Conservation (phyloP, 805 yeast species). For the Spathaspora gorwiae region DNA sequence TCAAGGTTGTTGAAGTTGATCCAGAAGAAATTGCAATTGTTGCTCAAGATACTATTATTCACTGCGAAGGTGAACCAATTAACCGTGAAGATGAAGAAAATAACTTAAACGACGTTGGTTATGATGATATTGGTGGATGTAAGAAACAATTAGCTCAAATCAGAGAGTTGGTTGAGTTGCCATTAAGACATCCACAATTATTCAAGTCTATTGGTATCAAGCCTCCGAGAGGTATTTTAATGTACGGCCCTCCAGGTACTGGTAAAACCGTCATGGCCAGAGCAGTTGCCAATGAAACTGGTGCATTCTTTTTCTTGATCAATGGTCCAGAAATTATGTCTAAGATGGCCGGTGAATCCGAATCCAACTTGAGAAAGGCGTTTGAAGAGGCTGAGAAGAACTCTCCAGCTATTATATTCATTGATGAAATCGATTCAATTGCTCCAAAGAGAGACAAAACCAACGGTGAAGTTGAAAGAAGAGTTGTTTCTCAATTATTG, state of each 20-base stretch:
- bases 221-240: slow-evolving; percentile 96
- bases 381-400: slow-evolving; percentile 99
- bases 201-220: slow-evolving; percentile 97
- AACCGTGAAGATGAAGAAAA: slow-evolving; percentile 97
- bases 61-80: slow-evolving; percentile 98
- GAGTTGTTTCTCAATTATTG: slow-evolving; percentile 96
- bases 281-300: slow-evolving; percentile 99
- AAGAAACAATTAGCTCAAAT: slow-evolving; percentile 99
- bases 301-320: slow-evolving; percentile 96
- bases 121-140: slow-evolving; percentile 98
- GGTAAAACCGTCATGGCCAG: slow-evolving; percentile 99
- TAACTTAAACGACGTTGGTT: slow-evolving; percentile 94
- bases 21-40: slow-evolving; percentile 97
- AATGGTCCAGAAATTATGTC: slow-evolving; percentile 99
- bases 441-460: slow-evolving; percentile 99
- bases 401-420: slow-evolving; percentile 95
- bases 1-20: slow-evolving; percentile 96
- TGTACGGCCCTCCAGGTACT: slow-evolving; percentile 99
- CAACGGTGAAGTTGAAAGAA: slow-evolving; percentile 98
- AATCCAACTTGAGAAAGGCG: slow-evolving; percentile 93
- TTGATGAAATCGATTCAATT: slow-evolving; percentile 97
- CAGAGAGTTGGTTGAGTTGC: slow-evolving; percentile 96
- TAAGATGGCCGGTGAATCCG: slow-evolving; percentile 99
- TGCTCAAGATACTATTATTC: slow-evolving; percentile 96
- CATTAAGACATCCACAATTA: slow-evolving; percentile 96